Evolutionary conservation across 2,329 filamentous ascomycete species (phyloP).

Genomic region (Septoria linicola): DNA sequence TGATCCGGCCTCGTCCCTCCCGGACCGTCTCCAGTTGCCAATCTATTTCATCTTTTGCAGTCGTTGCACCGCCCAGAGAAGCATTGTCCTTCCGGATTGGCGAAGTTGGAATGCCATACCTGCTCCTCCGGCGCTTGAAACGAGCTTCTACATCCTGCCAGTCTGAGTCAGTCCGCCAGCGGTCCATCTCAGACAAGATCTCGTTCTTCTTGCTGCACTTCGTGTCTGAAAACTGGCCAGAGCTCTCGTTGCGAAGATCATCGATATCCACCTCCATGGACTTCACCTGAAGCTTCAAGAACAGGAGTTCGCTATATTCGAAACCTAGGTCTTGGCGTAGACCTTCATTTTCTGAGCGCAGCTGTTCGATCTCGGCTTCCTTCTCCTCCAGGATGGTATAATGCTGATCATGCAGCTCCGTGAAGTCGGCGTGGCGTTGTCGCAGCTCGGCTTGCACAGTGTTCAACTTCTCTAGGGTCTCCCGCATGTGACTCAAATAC

Average conservation of each 20-base stretch:
- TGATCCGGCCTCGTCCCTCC: slow-evolving; percentile 27
- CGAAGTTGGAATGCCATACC: slow-evolving; percentile 32
- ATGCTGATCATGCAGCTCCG: slow-evolving; percentile 35
- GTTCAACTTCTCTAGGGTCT: slow-evolving; percentile 33
- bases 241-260: slow-evolving; percentile 21
- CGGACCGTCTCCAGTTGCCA: slow-evolving; percentile 34
- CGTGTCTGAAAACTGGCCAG: slow-evolving; percentile 16
- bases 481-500: slow-evolving; percentile 34
- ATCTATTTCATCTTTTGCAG: slow-evolving; percentile 20
- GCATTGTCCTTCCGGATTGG: slow-evolving; percentile 17
- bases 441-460: slow-evolving; percentile 36
- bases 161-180: slow-evolving; percentile 36
- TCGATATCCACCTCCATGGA: slow-evolving; percentile 38
- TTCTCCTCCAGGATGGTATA: slow-evolving; percentile 34
- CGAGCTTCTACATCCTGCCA: slow-evolving; percentile 39
- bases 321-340: slow-evolving; percentile 40
- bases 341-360: slow-evolving; percentile 41
- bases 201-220: slow-evolving; percentile 22
- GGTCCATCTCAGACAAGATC: slow-evolving; percentile 36
- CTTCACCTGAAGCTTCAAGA: slow-evolving; percentile 42
- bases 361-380: slow-evolving; percentile 33
- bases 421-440: slow-evolving; percentile 36
- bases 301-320: slow-evolving; percentile 42
- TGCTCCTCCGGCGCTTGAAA: slow-evolving; percentile 33
- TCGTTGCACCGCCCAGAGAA: slow-evolving; percentile 9